Conservation (phyloP, 495 filamentous ascomycete genomes). For the Emericellopsis terricola region DNA sequence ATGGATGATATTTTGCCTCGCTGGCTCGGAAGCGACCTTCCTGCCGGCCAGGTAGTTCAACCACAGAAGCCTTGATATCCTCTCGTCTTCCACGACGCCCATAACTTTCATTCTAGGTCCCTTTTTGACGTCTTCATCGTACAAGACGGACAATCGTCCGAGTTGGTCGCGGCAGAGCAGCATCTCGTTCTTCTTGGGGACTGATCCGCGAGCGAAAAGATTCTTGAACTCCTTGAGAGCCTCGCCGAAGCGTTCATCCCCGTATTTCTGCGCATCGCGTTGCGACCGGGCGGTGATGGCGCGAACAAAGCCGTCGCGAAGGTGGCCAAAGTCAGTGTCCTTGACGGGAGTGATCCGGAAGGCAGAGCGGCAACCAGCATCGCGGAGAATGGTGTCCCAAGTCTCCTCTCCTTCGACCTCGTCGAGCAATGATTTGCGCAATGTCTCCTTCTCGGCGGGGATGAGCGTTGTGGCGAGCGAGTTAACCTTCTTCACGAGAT, state of each 20-base stretch:
- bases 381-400: conserved; percentile 54
- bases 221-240: conserved; percentile 59
- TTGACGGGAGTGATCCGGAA: conserved; percentile 69
- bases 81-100: conserved; percentile 57
- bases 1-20: conserved; percentile 66
- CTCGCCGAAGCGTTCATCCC: conserved; percentile 51
- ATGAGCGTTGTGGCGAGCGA: conserved; percentile 67
- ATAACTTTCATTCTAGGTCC: conserved; percentile 27
- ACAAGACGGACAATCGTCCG: conserved; percentile 51
- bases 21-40: conserved; percentile 69
- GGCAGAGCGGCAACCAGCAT: conserved; percentile 44
- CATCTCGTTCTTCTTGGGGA: conserved; percentile 58
- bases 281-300: conserved; percentile 56
- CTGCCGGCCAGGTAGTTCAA: conserved; percentile 76
- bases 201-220: conserved; percentile 55
- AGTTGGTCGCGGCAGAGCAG: conserved; percentile 47
- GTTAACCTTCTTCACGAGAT: conserved; percentile 30
- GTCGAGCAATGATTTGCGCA: conserved; percentile 52
- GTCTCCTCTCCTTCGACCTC: conserved; percentile 42
- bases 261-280: conserved; percentile 28
- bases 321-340: conserved; percentile 80
- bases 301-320: conserved; percentile 80
- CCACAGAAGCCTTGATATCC: conserved; percentile 70
- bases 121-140: conserved; percentile 35
- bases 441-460: conserved; percentile 51